phyloP scores from a whole-genome alignment of 1,284 basidiomycete genomes.

The Schizophyllum amplum region DNA sequence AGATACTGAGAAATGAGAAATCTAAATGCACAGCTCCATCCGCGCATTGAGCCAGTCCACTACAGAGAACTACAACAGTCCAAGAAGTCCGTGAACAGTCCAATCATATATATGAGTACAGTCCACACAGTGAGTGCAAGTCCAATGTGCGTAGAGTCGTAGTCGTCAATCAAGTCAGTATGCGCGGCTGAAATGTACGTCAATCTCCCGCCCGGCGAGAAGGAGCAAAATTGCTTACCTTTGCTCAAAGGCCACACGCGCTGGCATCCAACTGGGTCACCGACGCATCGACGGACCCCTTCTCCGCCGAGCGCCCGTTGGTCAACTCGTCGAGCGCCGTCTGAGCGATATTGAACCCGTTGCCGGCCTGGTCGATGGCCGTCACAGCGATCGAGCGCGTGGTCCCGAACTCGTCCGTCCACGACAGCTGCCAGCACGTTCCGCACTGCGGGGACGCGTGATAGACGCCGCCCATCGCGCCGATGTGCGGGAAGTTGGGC shows the following conservation, averaged over 20 bases:
- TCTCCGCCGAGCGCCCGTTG: slow-evolving; percentile 20
- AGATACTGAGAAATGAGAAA: too few species aligned
- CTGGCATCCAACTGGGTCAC: slow-evolving; percentile 21
- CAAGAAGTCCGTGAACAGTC: not conserved
- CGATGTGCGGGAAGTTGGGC: not conserved
- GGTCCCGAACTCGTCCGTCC: not conserved
- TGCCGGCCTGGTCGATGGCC: slow-evolving; percentile 25
- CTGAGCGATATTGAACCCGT: slow-evolving; percentile 27
- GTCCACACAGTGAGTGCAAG: too few species aligned
- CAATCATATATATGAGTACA: not conserved
- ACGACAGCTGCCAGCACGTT: not conserved
- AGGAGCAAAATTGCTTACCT: not conserved
- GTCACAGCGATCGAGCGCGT: slow-evolving; percentile 22
- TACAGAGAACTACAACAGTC: too few species aligned
- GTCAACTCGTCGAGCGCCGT: slow-evolving; percentile 30
- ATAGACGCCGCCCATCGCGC: not conserved
- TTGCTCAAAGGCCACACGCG: slow-evolving; percentile 8
- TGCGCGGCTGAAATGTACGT: too few species aligned
- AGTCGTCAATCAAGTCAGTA: too few species aligned
- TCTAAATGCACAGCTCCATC: too few species aligned
- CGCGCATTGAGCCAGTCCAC: too few species aligned
- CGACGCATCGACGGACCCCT: slow-evolving; percentile 25
- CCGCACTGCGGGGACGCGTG: not conserved
- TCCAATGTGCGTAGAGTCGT: too few species aligned
- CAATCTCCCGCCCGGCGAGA: too few species aligned